Base-by-base conservation (phyloP, 495 filamentous ascomycete genomes). In the Aspergillus homomorphus region DNA sequence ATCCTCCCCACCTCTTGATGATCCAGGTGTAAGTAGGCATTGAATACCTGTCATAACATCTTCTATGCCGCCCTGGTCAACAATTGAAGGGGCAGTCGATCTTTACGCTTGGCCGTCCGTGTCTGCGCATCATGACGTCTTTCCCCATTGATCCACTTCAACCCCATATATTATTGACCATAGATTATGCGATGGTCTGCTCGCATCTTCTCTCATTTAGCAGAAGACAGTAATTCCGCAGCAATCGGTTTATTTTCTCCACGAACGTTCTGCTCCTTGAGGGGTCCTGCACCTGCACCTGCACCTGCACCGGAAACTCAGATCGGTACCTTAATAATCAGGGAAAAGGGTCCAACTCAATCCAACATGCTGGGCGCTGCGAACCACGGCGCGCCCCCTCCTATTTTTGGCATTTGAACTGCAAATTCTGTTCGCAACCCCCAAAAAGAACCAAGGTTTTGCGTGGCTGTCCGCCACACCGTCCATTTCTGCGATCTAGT, bases 111-210 rank as follows among this genome's bases (percentile, higher is more conserved):
- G 48, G 23, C 48, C 48, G 48, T 51, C 48, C 48, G 48, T 51
- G 48, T 28, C 24, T 30, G 48, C 48, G 48, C 48, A 51, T 51
- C 48, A 51, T 51, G 48, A 51, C 48, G 48, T 51, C 46, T 50
- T 50, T 50, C 46, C 46, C 46, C 46, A 50, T 50, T n/a, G 46
- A 50, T 26, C 46, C 22, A 24, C 46, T 50, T 12, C 48, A 18
- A 24, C 48, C 48, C 48, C 48, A n/a, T 18, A 8, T 19, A 2
- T 18, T 30, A 38, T 38, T 38, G 33, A 38, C 15, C 33, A 38
- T 38, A 38, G 33, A 38, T 7, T 9, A 2, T 5, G 15, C 33
- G 4, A 38, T 2, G 12, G 33, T 4, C 8, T 38, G n/a, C n/a
- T n/a, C n/a, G n/a, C n/a, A 38, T 9, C 33, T 10, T 38, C 7